phyloP scores from a whole-genome alignment of 441 rosid species.

The Dalechampia spathulata region DNA sequence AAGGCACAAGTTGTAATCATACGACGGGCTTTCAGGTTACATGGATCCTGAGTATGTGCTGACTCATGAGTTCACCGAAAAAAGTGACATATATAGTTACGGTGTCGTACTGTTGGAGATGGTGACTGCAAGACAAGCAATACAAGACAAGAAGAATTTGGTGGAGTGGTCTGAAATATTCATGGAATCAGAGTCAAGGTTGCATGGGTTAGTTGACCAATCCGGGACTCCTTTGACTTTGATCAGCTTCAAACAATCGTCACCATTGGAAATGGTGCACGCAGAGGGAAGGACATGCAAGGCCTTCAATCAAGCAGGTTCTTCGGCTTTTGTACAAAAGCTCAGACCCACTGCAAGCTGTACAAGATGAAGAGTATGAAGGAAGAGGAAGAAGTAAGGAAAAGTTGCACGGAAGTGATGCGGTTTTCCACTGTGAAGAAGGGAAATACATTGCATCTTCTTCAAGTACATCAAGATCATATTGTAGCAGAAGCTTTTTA shows the following conservation, averaged over 20 bases:
- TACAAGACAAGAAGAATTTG: slow-evolving; percentile 68
- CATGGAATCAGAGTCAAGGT: slow-evolving; percentile 53
- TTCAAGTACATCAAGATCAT: slow-evolving; percentile 87
- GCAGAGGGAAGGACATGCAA: slow-evolving; percentile 62
- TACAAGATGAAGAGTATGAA: slow-evolving; percentile 57
- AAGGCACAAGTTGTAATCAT: slow-evolving; percentile 5
- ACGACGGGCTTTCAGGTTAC: slow-evolving; percentile 52
- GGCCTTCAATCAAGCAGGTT: slow-evolving; percentile 92
- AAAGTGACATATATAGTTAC: slow-evolving; percentile 87
- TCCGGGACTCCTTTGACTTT: slow-evolving; percentile 50
- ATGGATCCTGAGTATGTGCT: slow-evolving; percentile 92
- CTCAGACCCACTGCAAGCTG: slow-evolving; percentile 68
- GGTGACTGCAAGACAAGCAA: slow-evolving; percentile 65
- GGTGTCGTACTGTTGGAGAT: slow-evolving; percentile 84
- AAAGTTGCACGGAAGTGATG: slow-evolving; percentile 41
- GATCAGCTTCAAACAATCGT: slow-evolving; percentile 66
- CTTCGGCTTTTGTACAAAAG: slow-evolving; percentile 74
- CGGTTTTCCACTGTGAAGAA: slow-evolving; percentile 47
- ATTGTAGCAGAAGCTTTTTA: slow-evolving; percentile 81
- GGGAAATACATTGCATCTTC: slow-evolving; percentile 76
- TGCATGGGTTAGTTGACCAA: slow-evolving; percentile 60
- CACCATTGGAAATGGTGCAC: slow-evolving; percentile 79
- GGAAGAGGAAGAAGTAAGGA: slow-evolving; percentile 61
- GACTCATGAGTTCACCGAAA: slow-evolving; percentile 83
- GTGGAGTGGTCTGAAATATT: slow-evolving; percentile 62